phyloP scores from a whole-genome alignment of 257 asterid species.

The Solanum pimpinellifolium region DNA sequence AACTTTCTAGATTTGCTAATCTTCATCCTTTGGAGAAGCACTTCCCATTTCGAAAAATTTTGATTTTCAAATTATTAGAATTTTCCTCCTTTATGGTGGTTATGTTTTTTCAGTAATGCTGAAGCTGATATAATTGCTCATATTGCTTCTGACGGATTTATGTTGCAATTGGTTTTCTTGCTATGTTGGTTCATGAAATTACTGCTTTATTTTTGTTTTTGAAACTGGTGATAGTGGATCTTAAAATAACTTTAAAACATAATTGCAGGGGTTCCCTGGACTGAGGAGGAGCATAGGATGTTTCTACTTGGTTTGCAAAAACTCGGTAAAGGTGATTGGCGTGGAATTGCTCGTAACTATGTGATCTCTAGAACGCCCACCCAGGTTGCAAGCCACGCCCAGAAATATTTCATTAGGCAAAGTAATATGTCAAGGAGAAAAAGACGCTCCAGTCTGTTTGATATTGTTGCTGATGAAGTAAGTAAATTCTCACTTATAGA shows the following conservation, averaged over 20 bases:
- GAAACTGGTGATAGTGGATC: neutral
- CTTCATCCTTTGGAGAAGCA: neutral
- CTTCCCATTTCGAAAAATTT: neutral
- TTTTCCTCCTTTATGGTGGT: neutral
- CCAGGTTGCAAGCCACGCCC: slow-evolving; percentile 99
- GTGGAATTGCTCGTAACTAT: slow-evolving; percentile 93
- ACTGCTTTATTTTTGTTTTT: neutral
- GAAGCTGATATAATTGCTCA: neutral
- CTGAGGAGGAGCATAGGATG: slow-evolving; percentile 95
- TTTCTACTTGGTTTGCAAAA: slow-evolving; percentile 93
- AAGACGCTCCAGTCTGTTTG: slow-evolving; percentile 96
- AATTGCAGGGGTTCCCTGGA: slow-evolving; percentile 86
- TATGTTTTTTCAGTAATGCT: neutral
- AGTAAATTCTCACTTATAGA: slow-evolving; percentile 15
- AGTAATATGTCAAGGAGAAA: slow-evolving; percentile 83
- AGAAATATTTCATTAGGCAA: slow-evolving; percentile 92
- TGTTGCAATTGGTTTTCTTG: neutral
- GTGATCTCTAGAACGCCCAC: slow-evolving; percentile 93
- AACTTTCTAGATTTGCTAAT: neutral
- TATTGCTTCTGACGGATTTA: neutral
- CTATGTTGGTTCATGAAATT: neutral
- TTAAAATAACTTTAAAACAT: neutral
- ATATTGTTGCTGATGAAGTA: slow-evolving; percentile 90
- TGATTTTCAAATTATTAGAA: neutral
- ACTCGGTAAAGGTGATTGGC: slow-evolving; percentile 99